Percentiles rank a stretch among this genome's conserved stretches.
Evolutionary conservation across 2,329 filamentous ascomycete genomes (phyloP).

Genomic region (Botrytis galanthina): DNA sequence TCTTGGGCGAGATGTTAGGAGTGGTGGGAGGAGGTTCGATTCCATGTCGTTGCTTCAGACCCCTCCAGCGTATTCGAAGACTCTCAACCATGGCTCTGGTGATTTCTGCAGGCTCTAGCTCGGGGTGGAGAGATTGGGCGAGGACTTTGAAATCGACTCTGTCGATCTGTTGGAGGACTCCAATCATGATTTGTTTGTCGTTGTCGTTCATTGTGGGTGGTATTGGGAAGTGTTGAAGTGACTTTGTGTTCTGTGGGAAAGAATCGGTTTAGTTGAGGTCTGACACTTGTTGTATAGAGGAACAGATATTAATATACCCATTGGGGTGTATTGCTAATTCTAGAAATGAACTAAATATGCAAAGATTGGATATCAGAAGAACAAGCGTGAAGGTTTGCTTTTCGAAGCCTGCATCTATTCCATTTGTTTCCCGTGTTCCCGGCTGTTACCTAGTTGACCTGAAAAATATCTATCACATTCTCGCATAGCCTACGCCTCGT

Average conservation of each 20-base stretch:
- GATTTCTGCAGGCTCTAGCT: background rate
- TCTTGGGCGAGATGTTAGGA: background rate
- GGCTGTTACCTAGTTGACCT: background rate
- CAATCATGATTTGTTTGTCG: background rate
- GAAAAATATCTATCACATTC: background rate
- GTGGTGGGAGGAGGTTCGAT: background rate
- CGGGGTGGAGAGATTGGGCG: background rate
- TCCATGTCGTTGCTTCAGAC: background rate
- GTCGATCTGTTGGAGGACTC: background rate
- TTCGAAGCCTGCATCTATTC: background rate
- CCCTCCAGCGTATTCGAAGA: background rate
- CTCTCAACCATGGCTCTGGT: background rate
- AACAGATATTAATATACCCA: background rate
- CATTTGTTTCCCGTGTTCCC: background rate
- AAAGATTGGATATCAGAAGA: background rate
- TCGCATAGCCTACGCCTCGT: background rate
- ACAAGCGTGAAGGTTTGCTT: background rate
- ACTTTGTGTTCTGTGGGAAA: too few species aligned
- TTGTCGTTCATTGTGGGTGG: constrained; percentile 1
- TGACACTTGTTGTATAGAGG: background rate
- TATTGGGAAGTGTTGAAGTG: too few species aligned
- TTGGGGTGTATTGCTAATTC: background rate
- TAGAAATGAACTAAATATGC: background rate
- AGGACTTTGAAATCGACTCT: background rate
- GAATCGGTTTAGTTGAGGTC: background rate